A percentile compares a stretch with the other conserved stretches of the same genome.
These are phyloP conservation scores for Brettanomyces bruxellensis DNA, from an alignment of 805 yeast species.

Conservation along the genomic window DNA sequence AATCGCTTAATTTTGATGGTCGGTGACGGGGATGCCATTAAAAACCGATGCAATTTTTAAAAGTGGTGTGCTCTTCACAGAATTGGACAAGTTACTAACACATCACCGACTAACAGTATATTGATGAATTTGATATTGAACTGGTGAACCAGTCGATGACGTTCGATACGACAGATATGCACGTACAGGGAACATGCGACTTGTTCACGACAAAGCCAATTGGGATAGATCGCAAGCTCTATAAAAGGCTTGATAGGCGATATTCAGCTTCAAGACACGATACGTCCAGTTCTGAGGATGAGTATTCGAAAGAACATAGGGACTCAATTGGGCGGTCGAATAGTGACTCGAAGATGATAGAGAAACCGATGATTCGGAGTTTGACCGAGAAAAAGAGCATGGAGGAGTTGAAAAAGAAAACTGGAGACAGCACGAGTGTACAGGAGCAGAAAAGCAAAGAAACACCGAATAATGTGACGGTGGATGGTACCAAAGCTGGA, in stretches of 20 bases:
- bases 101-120: conserved; percentile 42
- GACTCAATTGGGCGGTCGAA: neutral
- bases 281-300: neutral
- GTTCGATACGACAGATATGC: conserved; percentile 68
- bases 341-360: neutral
- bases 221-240: conserved; percentile 80
- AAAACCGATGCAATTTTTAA: too few species aligned
- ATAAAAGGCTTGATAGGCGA: conserved; percentile 75
- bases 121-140: conserved; percentile 91
- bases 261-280: conserved; percentile 10
- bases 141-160: conserved; percentile 78
- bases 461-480: neutral
- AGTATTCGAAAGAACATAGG: conserved; percentile 1
- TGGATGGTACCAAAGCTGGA: neutral
- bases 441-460: neutral
- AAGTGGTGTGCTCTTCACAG: too few species aligned
- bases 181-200: conserved; percentile 83
- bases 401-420: neutral
- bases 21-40: too few species aligned
- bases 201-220: conserved; percentile 91
- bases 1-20: too few species aligned
- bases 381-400: neutral
- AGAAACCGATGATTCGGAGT: neutral
- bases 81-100: neutral
- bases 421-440: neutral